phyloP scores from a whole-genome alignment of 1,284 basidiomycete genomes.

The Cryptococcus wingfieldii region DNA sequence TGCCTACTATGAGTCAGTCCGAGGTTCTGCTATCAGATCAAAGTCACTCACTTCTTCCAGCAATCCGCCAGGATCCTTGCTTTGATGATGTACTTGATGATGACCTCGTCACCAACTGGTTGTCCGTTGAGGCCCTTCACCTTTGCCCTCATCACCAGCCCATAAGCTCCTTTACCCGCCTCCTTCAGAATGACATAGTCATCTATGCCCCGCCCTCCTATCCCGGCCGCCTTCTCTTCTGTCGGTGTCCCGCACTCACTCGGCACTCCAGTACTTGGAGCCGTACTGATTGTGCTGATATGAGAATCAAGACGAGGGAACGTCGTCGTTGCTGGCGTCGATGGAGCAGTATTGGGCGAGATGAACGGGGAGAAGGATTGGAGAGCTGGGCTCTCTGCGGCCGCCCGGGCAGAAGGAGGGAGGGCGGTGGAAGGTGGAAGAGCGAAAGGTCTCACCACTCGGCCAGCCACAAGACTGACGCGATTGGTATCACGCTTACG shows the following conservation, averaged over 20 bases:
- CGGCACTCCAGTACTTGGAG: constrained; percentile 41
- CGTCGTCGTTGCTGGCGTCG: background rate
- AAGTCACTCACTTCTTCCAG: constrained; percentile 70
- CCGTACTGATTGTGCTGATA: constrained; percentile 28
- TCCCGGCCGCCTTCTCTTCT: constrained; percentile 40
- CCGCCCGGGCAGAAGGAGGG: constrained; percentile 19
- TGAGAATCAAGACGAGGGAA: constrained; percentile 30
- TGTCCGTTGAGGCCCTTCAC: constrained; percentile 68
- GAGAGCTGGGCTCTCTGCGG: constrained; percentile 20
- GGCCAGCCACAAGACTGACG: constrained; percentile 46
- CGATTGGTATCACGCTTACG: constrained; percentile 39
- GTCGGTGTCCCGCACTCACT: constrained; percentile 41
- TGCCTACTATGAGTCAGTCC: constrained; percentile 53
- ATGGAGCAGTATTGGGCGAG: constrained; percentile 20
- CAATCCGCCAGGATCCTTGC: constrained; percentile 96
- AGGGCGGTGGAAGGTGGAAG: constrained; percentile 35
- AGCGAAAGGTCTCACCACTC: constrained; percentile 43
- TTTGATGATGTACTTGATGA: constrained; percentile 99
- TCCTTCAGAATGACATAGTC: constrained; percentile 69
- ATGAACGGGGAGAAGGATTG: constrained; percentile 32
- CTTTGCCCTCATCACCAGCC: constrained; percentile 84
- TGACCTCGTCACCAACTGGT: constrained; percentile 55
- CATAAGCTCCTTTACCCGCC: constrained; percentile 94
- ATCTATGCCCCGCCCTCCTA: constrained; percentile 47
- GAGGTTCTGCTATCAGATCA: background rate